These are phyloP conservation scores for Cinnamomum micranthum DNA, from an alignment of 164 flowering plant species.

Conservation along the genomic window DNA sequence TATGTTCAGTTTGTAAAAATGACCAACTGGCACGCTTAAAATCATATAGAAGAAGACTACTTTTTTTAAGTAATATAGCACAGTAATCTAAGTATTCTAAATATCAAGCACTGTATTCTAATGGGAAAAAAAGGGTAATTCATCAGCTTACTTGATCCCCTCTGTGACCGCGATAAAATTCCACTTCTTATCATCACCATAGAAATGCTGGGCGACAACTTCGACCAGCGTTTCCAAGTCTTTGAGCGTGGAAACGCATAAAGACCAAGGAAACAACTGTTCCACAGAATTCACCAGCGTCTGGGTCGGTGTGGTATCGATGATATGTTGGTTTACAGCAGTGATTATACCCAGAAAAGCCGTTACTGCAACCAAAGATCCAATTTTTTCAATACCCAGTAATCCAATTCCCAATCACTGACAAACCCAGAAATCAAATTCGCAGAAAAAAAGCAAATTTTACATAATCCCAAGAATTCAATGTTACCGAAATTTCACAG, in stretches of 20 bases:
- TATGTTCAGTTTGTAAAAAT: not conserved
- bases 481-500: conserved; percentile 90
- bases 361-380: conserved; percentile 49
- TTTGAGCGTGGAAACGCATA: conserved; percentile 69
- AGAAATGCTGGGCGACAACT: conserved; percentile 76
- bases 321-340: conserved; percentile 78
- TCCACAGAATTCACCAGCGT: conserved; percentile 23
- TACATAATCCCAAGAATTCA: conserved; percentile 22
- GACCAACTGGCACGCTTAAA: not conserved
- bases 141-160: conserved; percentile 67
- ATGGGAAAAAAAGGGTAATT: too few species aligned
- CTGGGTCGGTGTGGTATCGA: conserved; percentile 57
- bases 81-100: not conserved
- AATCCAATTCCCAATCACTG: not conserved
- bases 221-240: conserved; percentile 93
- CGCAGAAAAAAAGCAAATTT: not conserved
- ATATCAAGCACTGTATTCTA: not conserved
- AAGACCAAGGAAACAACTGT: conserved; percentile 62
- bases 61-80: not conserved
- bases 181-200: conserved; percentile 91
- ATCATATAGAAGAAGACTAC: not conserved
- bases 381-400: conserved; percentile 3
- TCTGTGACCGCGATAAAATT: conserved; percentile 76
- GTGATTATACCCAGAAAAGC: conserved; percentile 73
- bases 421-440: not conserved